Conservation (phyloP, 2,329 filamentous ascomycete genomes). For the Fusarium falciforme region DNA sequence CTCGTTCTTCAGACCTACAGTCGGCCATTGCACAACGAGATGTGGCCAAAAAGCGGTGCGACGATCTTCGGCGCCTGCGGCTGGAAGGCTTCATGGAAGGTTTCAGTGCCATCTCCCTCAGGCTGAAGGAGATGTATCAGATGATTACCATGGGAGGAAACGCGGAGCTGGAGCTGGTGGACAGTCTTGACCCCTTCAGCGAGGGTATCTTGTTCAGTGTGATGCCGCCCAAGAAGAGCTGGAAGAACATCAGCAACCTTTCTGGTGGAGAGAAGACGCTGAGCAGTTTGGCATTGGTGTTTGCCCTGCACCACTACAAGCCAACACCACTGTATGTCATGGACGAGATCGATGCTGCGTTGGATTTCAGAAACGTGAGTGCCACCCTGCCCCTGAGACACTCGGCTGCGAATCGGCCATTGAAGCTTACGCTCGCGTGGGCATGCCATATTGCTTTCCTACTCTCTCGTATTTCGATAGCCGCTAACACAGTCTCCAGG, state of each 20-base stretch:
- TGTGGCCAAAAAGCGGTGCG: slow-evolving; percentile 88
- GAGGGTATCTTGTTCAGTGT: slow-evolving; percentile 98
- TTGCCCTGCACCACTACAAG: slow-evolving; percentile 97
- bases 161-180: slow-evolving; percentile 95
- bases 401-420: slow-evolving; percentile 34
- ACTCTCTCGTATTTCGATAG: slow-evolving; percentile 11
- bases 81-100: slow-evolving; percentile 99
- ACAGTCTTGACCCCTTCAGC: slow-evolving; percentile 94
- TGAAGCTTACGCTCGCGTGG: slow-evolving; percentile 20
- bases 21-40: slow-evolving; percentile 83
- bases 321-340: slow-evolving; percentile 98
- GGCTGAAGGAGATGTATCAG: slow-evolving; percentile 99
- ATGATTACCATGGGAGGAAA: slow-evolving; percentile 99
- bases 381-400: slow-evolving; percentile 35
- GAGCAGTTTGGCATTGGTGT: slow-evolving; percentile 93
- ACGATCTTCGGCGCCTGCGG: slow-evolving; percentile 89
- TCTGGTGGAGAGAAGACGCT: slow-evolving; percentile 98
- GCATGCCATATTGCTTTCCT: slow-evolving; percentile 23
- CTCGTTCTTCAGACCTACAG: slow-evolving; percentile 85
- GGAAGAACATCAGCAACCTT: slow-evolving; percentile 98
- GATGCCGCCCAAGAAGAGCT: slow-evolving; percentile 99
- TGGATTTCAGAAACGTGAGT: slow-evolving; percentile 98
- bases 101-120: slow-evolving; percentile 91
- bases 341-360: slow-evolving; percentile 98
- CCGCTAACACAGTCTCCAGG: slow-evolving; percentile 61